These are phyloP conservation scores for Paraconiothyrium brasiliense DNA, from an alignment of 2,329 filamentous ascomycete genomes.

Conservation along the genomic window DNA sequence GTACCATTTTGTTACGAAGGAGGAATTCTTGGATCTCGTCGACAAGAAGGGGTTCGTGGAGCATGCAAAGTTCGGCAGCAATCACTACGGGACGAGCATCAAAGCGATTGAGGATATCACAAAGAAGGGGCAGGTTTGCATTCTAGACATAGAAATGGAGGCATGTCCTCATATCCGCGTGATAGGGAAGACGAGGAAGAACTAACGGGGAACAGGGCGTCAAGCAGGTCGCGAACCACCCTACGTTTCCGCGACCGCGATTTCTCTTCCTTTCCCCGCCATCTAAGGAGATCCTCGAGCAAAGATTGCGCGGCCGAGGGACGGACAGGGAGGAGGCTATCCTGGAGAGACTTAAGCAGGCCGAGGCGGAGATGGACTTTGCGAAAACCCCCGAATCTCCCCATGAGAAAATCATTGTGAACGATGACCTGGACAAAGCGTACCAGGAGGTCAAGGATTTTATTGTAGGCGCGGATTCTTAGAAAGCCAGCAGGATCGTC, in stretches of 20 bases:
- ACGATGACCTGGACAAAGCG: constrained; percentile 61
- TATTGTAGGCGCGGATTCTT: constrained; percentile 54
- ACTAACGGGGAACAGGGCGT: constrained; percentile 67
- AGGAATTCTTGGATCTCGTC: constrained; percentile 63
- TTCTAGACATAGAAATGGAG: constrained; percentile 98
- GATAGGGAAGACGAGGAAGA: background rate
- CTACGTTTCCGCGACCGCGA: constrained; percentile 71
- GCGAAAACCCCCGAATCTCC: constrained; percentile 52
- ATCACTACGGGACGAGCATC: constrained; percentile 87
- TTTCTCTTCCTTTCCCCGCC: constrained; percentile 90
- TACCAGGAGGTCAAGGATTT: constrained; percentile 62
- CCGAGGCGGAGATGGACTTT: constrained; percentile 56
- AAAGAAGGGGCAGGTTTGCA: constrained; percentile 75
- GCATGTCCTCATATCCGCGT: constrained; percentile 51
- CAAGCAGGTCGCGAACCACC: constrained; percentile 85
- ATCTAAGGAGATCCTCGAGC: constrained; percentile 76
- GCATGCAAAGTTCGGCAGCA: constrained; percentile 84
- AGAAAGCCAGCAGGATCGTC: background rate
- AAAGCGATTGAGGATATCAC: constrained; percentile 79
- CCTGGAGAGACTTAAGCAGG: constrained; percentile 58
- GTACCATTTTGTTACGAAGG: constrained; percentile 74
- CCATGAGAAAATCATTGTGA: constrained; percentile 63
- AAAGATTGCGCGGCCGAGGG: constrained; percentile 56
- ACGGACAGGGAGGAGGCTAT: constrained; percentile 60
- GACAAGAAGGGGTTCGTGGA: constrained; percentile 78